These are phyloP conservation scores for Penicillium fimorum DNA, from an alignment of 495 filamentous ascomycete genomes.

Conservation along the genomic window DNA sequence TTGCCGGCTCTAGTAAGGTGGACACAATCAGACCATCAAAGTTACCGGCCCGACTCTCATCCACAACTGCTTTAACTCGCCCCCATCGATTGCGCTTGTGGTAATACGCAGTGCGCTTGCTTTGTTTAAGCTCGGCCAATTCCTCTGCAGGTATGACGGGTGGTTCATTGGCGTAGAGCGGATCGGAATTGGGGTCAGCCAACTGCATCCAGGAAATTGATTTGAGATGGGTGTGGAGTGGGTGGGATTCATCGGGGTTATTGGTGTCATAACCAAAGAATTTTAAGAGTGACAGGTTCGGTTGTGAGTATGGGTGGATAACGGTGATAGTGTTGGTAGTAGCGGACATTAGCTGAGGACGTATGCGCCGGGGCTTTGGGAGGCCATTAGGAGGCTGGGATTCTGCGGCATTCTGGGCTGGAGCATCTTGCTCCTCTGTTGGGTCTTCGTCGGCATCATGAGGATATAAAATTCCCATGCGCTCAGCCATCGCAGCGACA, in stretches of 20 bases:
- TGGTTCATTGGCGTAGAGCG: slow-evolving; percentile 62
- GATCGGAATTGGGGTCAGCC: slow-evolving; percentile 68
- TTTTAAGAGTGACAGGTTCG: slow-evolving; percentile 80
- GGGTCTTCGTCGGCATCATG: slow-evolving; percentile 36
- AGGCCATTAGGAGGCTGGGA: slow-evolving; percentile 11
- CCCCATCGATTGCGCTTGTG: slow-evolving; percentile 84
- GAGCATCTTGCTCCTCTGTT: slow-evolving; percentile 18
- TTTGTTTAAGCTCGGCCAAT: slow-evolving; percentile 66
- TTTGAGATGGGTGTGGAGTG: slow-evolving; percentile 77
- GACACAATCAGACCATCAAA: slow-evolving; percentile 85
- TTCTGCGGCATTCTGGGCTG: slow-evolving; percentile 15
- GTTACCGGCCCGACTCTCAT: slow-evolving; percentile 67
- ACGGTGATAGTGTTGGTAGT: slow-evolving; percentile 81
- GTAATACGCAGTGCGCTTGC: slow-evolving; percentile 75
- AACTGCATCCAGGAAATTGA: slow-evolving; percentile 88
- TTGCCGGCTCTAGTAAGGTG: slow-evolving; percentile 73
- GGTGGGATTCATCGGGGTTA: slow-evolving; percentile 67
- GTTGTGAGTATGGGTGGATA: slow-evolving; percentile 83
- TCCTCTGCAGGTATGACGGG: slow-evolving; percentile 49
- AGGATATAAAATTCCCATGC: slow-evolving; percentile 79
- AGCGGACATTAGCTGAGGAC: slow-evolving; percentile 48
- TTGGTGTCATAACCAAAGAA: slow-evolving; percentile 80
- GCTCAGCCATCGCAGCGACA: slow-evolving; percentile 84
- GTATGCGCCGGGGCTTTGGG: slow-evolving; percentile 24
- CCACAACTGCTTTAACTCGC: slow-evolving; percentile 61